phyloP scores from a whole-genome alignment of 345 rosid species.

The Toxicodendron radicans region DNA sequence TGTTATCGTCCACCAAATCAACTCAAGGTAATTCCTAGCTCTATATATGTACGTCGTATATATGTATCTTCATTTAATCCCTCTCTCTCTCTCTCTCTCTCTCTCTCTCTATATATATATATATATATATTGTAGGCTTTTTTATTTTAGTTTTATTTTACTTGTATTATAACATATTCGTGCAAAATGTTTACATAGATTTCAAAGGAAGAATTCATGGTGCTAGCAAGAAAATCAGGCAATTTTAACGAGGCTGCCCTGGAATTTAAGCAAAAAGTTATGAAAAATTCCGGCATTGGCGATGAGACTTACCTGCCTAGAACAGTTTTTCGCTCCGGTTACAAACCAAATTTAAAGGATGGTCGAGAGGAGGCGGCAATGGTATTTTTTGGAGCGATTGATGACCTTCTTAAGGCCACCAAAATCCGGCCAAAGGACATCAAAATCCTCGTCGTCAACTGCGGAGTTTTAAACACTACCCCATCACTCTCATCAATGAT shows the following conservation, averaged over 20 bases:
- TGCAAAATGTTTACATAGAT: constrained; percentile 31
- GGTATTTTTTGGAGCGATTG: constrained; percentile 64
- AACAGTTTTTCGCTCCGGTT: constrained; percentile 42
- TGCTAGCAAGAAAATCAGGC: constrained; percentile 55
- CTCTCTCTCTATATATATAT: too few species aligned
- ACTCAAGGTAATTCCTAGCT: constrained; percentile 49
- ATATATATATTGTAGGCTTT: too few species aligned
- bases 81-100: too few species aligned
- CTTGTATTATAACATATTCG: too few species aligned
- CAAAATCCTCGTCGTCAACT: constrained; percentile 60
- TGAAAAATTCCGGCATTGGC: constrained; percentile 70
- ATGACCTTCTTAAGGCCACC: constrained; percentile 55
- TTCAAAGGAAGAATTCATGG: constrained; percentile 55
- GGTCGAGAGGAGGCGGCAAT: constrained; percentile 73
- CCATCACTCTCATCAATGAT: constrained; percentile 74
- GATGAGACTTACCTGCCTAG: constrained; percentile 68
- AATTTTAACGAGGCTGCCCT: constrained; percentile 52
- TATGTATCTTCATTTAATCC: not conserved
- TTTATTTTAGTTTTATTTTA: too few species aligned
- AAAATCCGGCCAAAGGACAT: constrained; percentile 50
- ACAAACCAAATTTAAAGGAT: constrained; percentile 41
- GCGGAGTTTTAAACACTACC: constrained; percentile 65
- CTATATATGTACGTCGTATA: too few species aligned
- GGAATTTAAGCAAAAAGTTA: constrained; percentile 44
- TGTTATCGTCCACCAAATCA: constrained; percentile 66